Evolutionary conservation across 1,284 basidiomycete genomes (phyloP).

Genomic region (Thecaphora thlaspeos): DNA sequence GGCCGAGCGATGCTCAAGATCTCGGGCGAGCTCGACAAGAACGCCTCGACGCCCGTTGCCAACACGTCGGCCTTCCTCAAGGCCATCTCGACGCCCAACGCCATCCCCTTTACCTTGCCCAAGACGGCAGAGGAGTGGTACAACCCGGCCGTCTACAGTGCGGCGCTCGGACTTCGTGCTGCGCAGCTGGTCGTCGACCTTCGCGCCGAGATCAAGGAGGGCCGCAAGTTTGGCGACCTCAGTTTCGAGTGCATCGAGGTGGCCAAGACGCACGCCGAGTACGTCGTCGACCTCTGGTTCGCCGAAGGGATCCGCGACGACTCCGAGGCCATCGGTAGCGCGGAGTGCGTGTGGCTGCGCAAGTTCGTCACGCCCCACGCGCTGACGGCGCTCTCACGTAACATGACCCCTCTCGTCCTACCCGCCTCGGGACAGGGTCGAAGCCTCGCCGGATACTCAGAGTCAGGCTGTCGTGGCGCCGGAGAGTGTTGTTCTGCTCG

Average conservation of each 20-base stretch:
- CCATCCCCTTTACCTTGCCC: slow-evolving; percentile 35
- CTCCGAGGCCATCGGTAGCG: slow-evolving; percentile 22
- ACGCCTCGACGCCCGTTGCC: slow-evolving; percentile 27
- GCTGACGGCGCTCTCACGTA: slow-evolving; percentile 33
- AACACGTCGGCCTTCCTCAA: slow-evolving; percentile 41
- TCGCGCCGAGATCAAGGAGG: slow-evolving; percentile 36
- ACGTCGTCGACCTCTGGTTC: slow-evolving; percentile 52
- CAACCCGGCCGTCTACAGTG: slow-evolving; percentile 29
- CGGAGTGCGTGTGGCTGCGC: slow-evolving; percentile 31
- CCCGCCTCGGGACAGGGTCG: slow-evolving; percentile 62
- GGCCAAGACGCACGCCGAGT: slow-evolving; percentile 45
- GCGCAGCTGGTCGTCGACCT: slow-evolving; percentile 45
- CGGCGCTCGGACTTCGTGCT: slow-evolving; percentile 43
- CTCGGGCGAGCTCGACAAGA: slow-evolving; percentile 30
- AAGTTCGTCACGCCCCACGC: slow-evolving; percentile 46
- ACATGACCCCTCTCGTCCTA: slow-evolving; percentile 62
- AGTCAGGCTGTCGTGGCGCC: slow-evolving; percentile 58
- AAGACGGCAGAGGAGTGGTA: slow-evolving; percentile 36
- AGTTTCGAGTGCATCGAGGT: slow-evolving; percentile 51
- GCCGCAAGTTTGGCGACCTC: slow-evolving; percentile 40
- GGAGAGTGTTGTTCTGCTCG: slow-evolving; percentile 64
- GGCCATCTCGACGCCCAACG: slow-evolving; percentile 24
- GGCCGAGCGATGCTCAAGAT: slow-evolving; percentile 53
- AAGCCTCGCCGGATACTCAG: slow-evolving; percentile 67
- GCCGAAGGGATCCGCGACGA: slow-evolving; percentile 39